Evolutionary conservation across 129 eudicot species (phyloP), one percentile per base, ranked within the genome.

Genomic region (Arctium lappa): DNA sequence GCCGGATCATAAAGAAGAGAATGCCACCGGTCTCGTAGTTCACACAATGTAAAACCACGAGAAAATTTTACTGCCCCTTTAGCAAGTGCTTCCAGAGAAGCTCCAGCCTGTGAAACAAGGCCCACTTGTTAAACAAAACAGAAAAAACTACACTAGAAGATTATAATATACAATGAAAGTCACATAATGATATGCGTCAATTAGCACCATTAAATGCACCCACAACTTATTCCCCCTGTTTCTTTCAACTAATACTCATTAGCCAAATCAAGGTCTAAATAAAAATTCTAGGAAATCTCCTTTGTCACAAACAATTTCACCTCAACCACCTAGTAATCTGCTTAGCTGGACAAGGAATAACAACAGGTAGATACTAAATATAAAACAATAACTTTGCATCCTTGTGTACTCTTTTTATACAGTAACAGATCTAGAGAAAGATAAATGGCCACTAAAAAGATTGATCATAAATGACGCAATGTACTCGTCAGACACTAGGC

Each of bases 61-160:
- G 98, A 94, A 87, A 94, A 94, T 53, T 79, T 90, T 34, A 91
- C 94, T 60, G 98, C 97, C 53, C 98, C 98, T 85, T 92, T 95
- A 69, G 97, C 98, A 88, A 94, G 98, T 85, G 98, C 91, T 88
- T 94, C 97, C 53, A 92, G 85, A 73, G 98, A 94, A 69, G 98
- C 98, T 78, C 97, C 98, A 68, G 86, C 93, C 97, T 92, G 86
- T 71, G 38, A 85, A 68, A 63, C 62, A 22, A 84, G 37, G 30
- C 34, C 22, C 22, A 31, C 37, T 69, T 33, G 18, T 31, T 12
- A 39, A 39, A 32, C 44, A 33, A n/a, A 39, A 62, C 9, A 50
- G 50, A 74, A 74, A 73, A 36, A 46, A 16, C 73, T 63, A 13
- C 62, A 40, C 48, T 36, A 8, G 66, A 10, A 34, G 69, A 37